Conservation (phyloP, 352 stramenopile genomes). For the Pythium apleroticum region DNA sequence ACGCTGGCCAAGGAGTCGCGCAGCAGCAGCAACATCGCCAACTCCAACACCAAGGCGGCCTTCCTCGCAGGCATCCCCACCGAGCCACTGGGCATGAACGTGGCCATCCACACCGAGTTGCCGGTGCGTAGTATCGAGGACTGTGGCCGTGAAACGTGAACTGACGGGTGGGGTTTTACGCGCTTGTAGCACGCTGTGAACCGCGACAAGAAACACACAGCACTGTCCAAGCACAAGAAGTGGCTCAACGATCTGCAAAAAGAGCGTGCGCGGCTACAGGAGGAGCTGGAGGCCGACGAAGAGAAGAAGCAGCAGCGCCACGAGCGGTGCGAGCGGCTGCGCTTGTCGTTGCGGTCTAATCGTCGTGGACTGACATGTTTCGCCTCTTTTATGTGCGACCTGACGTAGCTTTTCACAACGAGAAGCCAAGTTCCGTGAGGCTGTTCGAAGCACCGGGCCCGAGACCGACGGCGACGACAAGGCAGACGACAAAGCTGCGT, state of each 20-base stretch:
- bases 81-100: slow-evolving; percentile 75
- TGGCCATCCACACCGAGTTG: slow-evolving; percentile 74
- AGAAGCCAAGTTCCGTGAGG: slow-evolving; percentile 74
- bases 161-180: neutral
- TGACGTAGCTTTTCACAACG: slow-evolving; percentile 58
- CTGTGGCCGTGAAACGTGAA: neutral
- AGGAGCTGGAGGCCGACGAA: slow-evolving; percentile 78
- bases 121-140: slow-evolving; percentile 35
- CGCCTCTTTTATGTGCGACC: slow-evolving; percentile 4
- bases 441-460: slow-evolving; percentile 43
- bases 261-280: slow-evolving; percentile 81
- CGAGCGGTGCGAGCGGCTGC: slow-evolving; percentile 47
- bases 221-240: slow-evolving; percentile 92
- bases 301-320: slow-evolving; percentile 59
- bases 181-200: slow-evolving; percentile 67
- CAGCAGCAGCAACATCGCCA: slow-evolving; percentile 36
- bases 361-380: too few relatives aligned
- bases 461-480: slow-evolving; percentile 24
- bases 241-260: slow-evolving; percentile 93
- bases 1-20: slow-evolving; percentile 58
- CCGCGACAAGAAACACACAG: slow-evolving; percentile 90
- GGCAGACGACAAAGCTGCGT: slow-evolving; percentile 24
- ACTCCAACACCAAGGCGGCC: slow-evolving; percentile 58
- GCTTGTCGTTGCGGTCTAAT: too few relatives aligned
- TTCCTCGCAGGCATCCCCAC: slow-evolving; percentile 73